Evolutionary conservation across 495 filamentous ascomycete species (phyloP), one percentile per base, ranked within the genome.

Genomic region (Emericellopsis terricola): DNA sequence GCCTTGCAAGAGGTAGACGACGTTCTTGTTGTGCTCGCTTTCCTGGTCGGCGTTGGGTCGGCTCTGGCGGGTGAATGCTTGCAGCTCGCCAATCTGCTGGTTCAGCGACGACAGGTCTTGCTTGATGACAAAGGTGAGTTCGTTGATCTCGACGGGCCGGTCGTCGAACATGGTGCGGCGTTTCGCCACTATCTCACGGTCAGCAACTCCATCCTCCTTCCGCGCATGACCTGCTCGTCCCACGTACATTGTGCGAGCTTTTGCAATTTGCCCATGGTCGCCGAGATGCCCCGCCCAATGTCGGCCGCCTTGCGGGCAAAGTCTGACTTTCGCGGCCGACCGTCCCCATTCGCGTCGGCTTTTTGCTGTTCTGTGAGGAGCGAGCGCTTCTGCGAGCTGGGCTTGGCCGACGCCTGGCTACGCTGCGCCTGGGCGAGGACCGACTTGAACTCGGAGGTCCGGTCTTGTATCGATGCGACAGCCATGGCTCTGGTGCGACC

Each of bases 111-210:
- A 81, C 17, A 96, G 70, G 47, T 96, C 91, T 65, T 96, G 89
- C 55, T 96, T 96, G 59, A 97, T 94, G 50, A 92, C 73, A 46
- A 81, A 53, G 0, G 51, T 50, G 53, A 96, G 72, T 47, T 96
- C 84, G 50, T 85, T 84, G 56, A 97, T 94, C 54, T 97, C 89
- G 24, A 93, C 79, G 2, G 89, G 85, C 52, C 80, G 71, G 59
- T 97, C 89, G 52, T 97, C 89, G 49, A 97, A 96, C 15, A 97
- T 71, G 1, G 91, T 91, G 60, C 94, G 92, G 42, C 92, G 76
- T 52, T 87, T 89, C 34, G 89, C 89, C 52, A 97, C 78, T 83
- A 14, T n/a, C n/a, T 46, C 34, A 28, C 28, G 28, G 14, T 15
- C 16, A 11, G 30, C 8, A 17, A 14, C 3, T 18, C 26, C n/a